Base-by-base conservation (phyloP, 2,329 filamentous ascomycete species). In the Helotiales sp. region DNA sequence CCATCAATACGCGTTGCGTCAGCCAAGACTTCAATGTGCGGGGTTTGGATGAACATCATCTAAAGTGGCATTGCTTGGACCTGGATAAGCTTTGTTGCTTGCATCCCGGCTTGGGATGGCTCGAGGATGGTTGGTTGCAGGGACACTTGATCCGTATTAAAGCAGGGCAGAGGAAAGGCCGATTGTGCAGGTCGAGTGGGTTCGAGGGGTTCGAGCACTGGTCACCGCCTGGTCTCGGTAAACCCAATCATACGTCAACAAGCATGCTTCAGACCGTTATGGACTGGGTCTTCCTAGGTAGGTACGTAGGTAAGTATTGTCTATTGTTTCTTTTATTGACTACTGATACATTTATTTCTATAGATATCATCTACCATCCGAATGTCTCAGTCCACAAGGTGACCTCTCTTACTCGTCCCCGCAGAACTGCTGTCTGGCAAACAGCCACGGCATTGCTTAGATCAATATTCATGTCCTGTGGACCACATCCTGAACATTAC, bases 51-150 rank as follows among this genome's bases (percentile, higher is more conserved):
- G 40, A n/a, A 43, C 17, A 10, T 20, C 40, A 20, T 45, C 5
- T 17, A 54, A 22, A 22, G 52, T 57, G 52, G 52, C 52, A 57
- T 57, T 57, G 52, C 52, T 57, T 57, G 52, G 52, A 37, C 28
- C 1, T 34, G 30, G 22, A 10, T 24, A 57, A 57, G 52, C 52
- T 24, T 34, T 13, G 52, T 34, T 13, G 52, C 30, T 32, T 54
- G 32, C n/a, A 54, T 54, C 30, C 50, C 15, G 30, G 20, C 50
- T 34, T 34, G 30, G 49, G 49, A 34, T 32, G 28, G 13, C 20
- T 50, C 17, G 47, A 6, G 2, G 40, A 13, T 3, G n/a, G 40
- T 17, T n/a, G 37, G 37, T 15, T 40, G 37, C 37, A 40, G 8
- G 17, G 4, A 2, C 8, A 20, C 5, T 45, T 20, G 6, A 45